Base-by-base conservation (phyloP, 2,329 filamentous ascomycete species). In the Exophiala sp. region DNA sequence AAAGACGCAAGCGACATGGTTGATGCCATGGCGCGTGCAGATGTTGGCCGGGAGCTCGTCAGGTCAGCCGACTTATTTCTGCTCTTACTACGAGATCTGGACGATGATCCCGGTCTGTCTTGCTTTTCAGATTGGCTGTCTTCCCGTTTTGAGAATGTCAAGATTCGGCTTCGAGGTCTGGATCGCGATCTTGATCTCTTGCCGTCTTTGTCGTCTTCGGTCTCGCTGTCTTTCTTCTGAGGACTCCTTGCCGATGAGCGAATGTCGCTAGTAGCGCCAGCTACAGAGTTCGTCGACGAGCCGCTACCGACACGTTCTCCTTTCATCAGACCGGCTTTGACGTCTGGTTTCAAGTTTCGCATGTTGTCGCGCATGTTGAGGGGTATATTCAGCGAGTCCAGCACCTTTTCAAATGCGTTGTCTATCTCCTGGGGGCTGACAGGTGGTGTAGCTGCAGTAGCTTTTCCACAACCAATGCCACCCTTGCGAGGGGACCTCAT, bases 341-440 rank as follows among this genome's bases (percentile, higher is more conserved):
- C 91, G 34, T 88, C 87, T 61, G 89, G 81, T 59, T 89, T 90
- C 56, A 99, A 76, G 52, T 86, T 91, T 42, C 92, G 83, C 91
- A 99, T 96, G 74, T 95, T 95, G 70, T 92, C 90, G 51, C 92
- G 82, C 78, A 96, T 91, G 60, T 96, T 88, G 66, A 95, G 89
- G 2, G 92, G 91, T 50, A 97, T 95, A 65, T 97, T 96, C 60
- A 92, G 83, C 14, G 91, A 85, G 68, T 96, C 90, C 71, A 95
- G 69, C 71, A 83, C 40, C 50, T 45, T 58, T 49, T 65, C 63
- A 38, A 65, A 63, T 2, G 60, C 62, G 3, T 54, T 52, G 45
- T 65, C 62, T 3, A 65, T 49, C 35, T 65, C 62, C 41, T 65
- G 55, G 3, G 60, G 55, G 38, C 58, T 63, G n/a, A 64, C 42